phyloP scores from a whole-genome alignment of 2,329 filamentous ascomycete species.

The Metarhizium guizhouense region DNA sequence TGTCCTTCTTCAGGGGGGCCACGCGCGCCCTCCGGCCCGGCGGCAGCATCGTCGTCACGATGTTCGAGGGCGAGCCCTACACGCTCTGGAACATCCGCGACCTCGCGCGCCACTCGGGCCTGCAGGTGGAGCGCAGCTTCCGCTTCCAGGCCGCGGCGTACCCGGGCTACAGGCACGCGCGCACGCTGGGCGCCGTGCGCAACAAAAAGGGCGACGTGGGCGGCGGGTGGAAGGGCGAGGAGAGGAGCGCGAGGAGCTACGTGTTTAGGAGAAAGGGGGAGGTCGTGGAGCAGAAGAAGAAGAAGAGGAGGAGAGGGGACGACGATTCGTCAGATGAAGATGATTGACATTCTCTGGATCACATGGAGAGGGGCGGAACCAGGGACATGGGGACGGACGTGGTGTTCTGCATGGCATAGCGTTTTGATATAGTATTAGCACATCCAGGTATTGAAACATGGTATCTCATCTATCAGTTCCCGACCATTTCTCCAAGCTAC shows the following conservation, averaged over 20 bases:
- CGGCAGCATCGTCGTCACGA: conserved; percentile 66
- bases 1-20: conserved; percentile 55
- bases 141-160: conserved; percentile 58
- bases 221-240: conserved; percentile 32
- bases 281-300: conserved; percentile 18
- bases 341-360: background rate
- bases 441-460: background rate
- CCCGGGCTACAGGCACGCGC: conserved; percentile 63
- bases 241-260: conserved; percentile 44
- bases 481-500: background rate
- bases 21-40: conserved; percentile 29
- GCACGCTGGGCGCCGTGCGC: conserved; percentile 59
- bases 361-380: background rate
- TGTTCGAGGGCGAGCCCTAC: conserved; percentile 93
- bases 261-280: conserved; percentile 54
- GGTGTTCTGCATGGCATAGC: background rate
- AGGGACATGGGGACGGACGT: background rate
- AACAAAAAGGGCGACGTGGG: conserved; percentile 35
- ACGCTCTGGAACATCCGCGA: conserved; percentile 92
- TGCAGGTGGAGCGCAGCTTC: conserved; percentile 63
- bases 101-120: conserved; percentile 67
- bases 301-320: conserved; percentile 21
- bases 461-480: background rate
- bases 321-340: conserved; percentile 26
- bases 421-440: background rate